Base-by-base conservation (phyloP, 139 green algal species). In the Chlamydomonas sp. region DNA sequence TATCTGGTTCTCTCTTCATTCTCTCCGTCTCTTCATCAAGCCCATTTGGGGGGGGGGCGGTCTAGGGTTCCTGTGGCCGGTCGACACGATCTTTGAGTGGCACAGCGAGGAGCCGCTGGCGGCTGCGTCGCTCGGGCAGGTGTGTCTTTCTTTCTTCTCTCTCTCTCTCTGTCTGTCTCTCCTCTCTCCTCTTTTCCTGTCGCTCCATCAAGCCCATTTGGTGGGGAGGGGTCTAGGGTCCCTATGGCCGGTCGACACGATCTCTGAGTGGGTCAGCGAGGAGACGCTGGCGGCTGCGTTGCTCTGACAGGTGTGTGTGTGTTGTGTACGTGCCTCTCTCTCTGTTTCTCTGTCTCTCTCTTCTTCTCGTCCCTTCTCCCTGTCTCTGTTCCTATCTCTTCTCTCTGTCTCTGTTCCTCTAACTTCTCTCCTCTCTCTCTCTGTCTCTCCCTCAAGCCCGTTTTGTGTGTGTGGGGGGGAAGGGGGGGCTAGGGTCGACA, bases 121-220 rank as follows among this genome's bases (percentile, higher is more conserved):
- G 0, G 78, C 81, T 1, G 85, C 85, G 10, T 83, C 71, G 20
- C 80, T 91, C 22, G 85, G 85, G 1, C 85, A 90, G 73, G 76
- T 84, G 37, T 0, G 64, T 50, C 10, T 50, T 13, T 50, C n/a
- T n/a, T n/a, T n/a, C n/a, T n/a, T n/a, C n/a, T n/a, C n/a, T n/a
- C n/a, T n/a, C n/a, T n/a, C n/a, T n/a, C n/a, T n/a, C n/a, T n/a
- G n/a, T n/a, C n/a, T n/a, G n/a, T n/a, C n/a, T n/a, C n/a, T n/a
- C n/a, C n/a, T n/a, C n/a, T n/a, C n/a, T n/a, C n/a, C n/a, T n/a
- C n/a, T n/a, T n/a, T n/a, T n/a, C n/a, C n/a, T n/a, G n/a, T n/a
- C n/a, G 39, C 39, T 50, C 39, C 13, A 13, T 50, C 10, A 8
- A 8, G 39, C 39, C 13, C 10, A 50, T 8, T 13, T 50, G 39